Conservation (phyloP, 192 early-diverging fungal species). For the Coemansia aciculifera region DNA sequence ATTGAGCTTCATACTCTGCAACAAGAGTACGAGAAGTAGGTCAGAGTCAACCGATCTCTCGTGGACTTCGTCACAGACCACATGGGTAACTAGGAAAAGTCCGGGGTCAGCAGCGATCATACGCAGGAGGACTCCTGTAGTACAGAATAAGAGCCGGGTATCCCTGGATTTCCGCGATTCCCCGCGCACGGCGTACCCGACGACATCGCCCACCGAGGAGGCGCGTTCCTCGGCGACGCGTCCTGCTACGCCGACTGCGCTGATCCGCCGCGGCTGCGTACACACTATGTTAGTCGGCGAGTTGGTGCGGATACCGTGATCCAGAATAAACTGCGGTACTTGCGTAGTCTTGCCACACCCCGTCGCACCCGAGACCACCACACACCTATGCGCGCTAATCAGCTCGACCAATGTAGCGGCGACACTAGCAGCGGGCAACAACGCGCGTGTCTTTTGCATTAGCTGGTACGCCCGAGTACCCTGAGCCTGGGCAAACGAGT, state of each 20-base stretch:
- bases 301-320: constrained; percentile 58
- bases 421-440: constrained; percentile 23
- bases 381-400: constrained; percentile 10
- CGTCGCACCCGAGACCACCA: constrained; percentile 48
- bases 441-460: constrained; percentile 28
- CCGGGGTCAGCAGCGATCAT: constrained; percentile 40
- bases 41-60: constrained; percentile 79
- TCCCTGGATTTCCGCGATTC: constrained; percentile 56
- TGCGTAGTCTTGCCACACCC: constrained; percentile 67
- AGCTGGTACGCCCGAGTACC: constrained; percentile 7
- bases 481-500: constrained; percentile 18
- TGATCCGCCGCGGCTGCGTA: constrained; percentile 89
- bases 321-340: constrained; percentile 86
- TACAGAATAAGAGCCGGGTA: constrained; percentile 67
- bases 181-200: constrained; percentile 68
- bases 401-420: constrained; percentile 9
- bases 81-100: constrained; percentile 30
- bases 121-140: constrained; percentile 66
- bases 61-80: constrained; percentile 90
- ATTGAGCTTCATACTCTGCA: constrained; percentile 56
- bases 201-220: constrained; percentile 12
- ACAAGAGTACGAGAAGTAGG: constrained; percentile 76
- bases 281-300: constrained; percentile 67
- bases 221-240: constrained; percentile 64
- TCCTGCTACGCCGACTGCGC: constrained; percentile 65